Base-by-base conservation (phyloP, 2,329 filamentous ascomycete species). In the Alternaria triticina region DNA sequence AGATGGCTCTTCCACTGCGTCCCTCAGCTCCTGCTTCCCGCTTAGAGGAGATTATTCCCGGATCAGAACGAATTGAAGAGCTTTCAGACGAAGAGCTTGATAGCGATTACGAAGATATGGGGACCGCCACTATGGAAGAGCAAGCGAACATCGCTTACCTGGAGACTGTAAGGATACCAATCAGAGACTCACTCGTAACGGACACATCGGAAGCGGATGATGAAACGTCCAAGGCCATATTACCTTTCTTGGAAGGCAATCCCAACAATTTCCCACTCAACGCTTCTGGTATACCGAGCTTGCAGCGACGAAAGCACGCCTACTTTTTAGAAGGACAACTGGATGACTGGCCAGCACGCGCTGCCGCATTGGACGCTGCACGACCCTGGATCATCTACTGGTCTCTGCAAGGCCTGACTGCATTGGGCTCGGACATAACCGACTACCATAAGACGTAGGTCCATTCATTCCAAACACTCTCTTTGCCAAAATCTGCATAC, bases 321-420 rank as follows among this genome's bases (percentile, higher is more conserved):
- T 80, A 77, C 33, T 94, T 93, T 75, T 81, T 94, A 54, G 83
- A 84, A 60, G 80, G 83, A 57, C 82, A 82, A 11, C 73, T 89
- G 45, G 82, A 82, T 46, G 84, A 83, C 52, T 88, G 96, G 64
- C 93, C 95, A 0, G 82, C 86, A 8, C 83, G 83, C 4, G 97
- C 91, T 80, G 89, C 90, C 56, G 86, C 86, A 52, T 88, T 94
- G 70, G 96, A 99, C 83, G 91, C 96, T 30, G 94, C 92, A 76
- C 86, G 95, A 59, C 94, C 96, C 10, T 99, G 96, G 96, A 87
- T 97, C 74, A 86, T 97, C 68, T 98, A 97, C 82, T 99, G 96
- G 96, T 91, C 88, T 57, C 84, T 98, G 57, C 88, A 90, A 33
- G 93, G 88, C 3, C 84, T 99, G 68, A 84, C 86, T 25, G 84